A percentile compares a stretch with the other conserved stretches of the same genome.
Evolutionary conservation across 2,329 filamentous ascomycete genomes (phyloP).

Genomic region (Blumeria hordei): DNA sequence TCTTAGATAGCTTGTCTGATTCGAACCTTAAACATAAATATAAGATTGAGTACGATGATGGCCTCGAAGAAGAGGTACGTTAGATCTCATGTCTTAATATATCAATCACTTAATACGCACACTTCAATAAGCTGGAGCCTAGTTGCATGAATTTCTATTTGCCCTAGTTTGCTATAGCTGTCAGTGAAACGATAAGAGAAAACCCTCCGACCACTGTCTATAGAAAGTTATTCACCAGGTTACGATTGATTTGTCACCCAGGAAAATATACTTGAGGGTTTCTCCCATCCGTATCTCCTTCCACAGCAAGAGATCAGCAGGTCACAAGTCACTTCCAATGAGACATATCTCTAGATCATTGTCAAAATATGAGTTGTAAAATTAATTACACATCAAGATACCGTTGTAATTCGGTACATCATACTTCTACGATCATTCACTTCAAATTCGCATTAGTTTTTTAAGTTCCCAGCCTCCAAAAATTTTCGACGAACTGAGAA

Average conservation of each 20-base stretch:
- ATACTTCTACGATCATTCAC: background rate
- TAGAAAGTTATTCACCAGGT: too few relatives aligned
- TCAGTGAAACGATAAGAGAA: background rate
- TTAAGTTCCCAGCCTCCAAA: background rate
- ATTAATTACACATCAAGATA: too few relatives aligned
- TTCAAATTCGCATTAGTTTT: background rate
- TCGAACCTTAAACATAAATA: constrained; percentile 7
- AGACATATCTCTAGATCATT: too few relatives aligned
- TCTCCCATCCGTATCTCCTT: too few relatives aligned
- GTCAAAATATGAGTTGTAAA: too few relatives aligned
- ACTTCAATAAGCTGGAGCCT: background rate
- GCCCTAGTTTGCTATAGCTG: background rate
- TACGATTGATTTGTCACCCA: background rate
- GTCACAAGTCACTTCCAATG: too few relatives aligned
- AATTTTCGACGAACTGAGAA: background rate
- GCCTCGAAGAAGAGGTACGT: constrained; percentile 14
- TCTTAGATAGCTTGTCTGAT: constrained; percentile 9
- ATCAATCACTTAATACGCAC: background rate
- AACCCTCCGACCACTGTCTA: background rate
- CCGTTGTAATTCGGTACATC: too few relatives aligned
- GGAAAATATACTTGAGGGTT: background rate
- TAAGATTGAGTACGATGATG: constrained; percentile 14
- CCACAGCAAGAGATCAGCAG: too few relatives aligned
- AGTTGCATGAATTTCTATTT: background rate
- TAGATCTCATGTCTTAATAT: background rate